Evolutionary conservation across 2,329 filamentous ascomycete species (phyloP), one percentile per base, ranked within the genome.

Genomic region (Hypocreales sp.): DNA sequence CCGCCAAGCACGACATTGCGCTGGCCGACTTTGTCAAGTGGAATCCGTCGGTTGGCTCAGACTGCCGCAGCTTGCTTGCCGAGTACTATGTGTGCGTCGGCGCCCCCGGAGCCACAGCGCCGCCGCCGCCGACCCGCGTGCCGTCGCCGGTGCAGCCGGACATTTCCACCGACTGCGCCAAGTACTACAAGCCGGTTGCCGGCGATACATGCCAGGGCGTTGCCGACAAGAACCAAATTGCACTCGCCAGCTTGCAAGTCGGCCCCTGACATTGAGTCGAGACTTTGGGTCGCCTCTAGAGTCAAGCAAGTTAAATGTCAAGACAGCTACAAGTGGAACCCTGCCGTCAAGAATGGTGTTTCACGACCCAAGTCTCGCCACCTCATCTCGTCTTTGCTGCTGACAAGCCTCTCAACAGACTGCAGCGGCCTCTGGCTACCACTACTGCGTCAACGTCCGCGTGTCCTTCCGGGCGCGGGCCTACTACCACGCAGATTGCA

Each of bases 31-130:
- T 45, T 13, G 16, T 28, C 18, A 29, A 34, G 4, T 45, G 37
- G 40, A 44, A 42, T 26, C 33, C 32, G 0, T 25, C 19, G 5
- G 20, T 39, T 12, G 34, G 33, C 6, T 31, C 14, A 5, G 25
- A 29, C 11, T 40, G 35, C 10, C 21, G 10, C 7, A 18, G 26
- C 1, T 20, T 40, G 6, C 26, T 29, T 24, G 18, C 20, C 6
- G 21, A 31, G 9, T 25, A 23, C 5, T 35, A 34, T 20, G 45
- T 42, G 26, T 51, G 42, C 11, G 55, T 45, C 2, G 8, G 10
- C 7, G 20, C 10, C n/a, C 6, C 10, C n/a, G 20, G 20, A 11
- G 5, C 5, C n/a, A 21, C 7, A 10, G 7, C n/a, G 5, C 5
- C 8, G 5, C 20, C 20, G 20, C 20, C 20, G n/a, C n/a, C n/a